Base-by-base conservation (phyloP, 176 grass and related monocot species). In the Avena eriantha region DNA sequence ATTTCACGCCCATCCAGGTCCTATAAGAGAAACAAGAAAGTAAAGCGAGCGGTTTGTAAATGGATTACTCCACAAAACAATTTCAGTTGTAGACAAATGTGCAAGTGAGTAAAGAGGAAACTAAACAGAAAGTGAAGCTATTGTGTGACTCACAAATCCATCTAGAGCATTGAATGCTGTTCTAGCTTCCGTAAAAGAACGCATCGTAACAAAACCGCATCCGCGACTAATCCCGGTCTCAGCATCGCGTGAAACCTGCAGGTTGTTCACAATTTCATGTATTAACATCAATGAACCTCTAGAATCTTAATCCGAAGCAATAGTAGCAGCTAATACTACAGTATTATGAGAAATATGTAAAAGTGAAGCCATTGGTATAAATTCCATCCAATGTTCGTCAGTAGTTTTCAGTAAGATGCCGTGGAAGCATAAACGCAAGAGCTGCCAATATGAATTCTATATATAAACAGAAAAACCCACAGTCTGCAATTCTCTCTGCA, bases 1-100 rank as follows among this genome's bases (percentile, higher is more conserved):
- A 97, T 31, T 86, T 97, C 92, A 69, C 94, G 92, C 15, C 94
- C 94, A 68, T 88, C 86, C 54, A 94, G 71, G 73, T 92, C 94
- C 94, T 94, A 78, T 35, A 76, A 84, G 64, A 90, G 34, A 69
- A 41, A 67, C 9, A 82, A 49, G 55, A 0, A 22, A 36, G 36
- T 35, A 48, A 72, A 57, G 46, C 76, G 24, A n/a, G 65, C 19
- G 16, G 71, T 18, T 26, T 0, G 35, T 55, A 71, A 70, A 80
- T 36, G 23, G 22, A 67, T 47, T 80, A 36, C 23, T 65, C 17
- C 8, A 54, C 3, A 23, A n/a, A 22, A 18, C 2, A 65, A 11
- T 53, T 68, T 2, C 33, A 89, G 31, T 23, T 19, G 11, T 17
- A 48, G 53, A 36, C 18, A 56, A 15, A 78, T 63, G 17, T 22